A percentile compares a stretch with the other conserved stretches of the same genome.
Evolutionary conservation across 2,329 filamentous ascomycete genomes (phyloP).

Genomic region (Pseudocercospora vitis): DNA sequence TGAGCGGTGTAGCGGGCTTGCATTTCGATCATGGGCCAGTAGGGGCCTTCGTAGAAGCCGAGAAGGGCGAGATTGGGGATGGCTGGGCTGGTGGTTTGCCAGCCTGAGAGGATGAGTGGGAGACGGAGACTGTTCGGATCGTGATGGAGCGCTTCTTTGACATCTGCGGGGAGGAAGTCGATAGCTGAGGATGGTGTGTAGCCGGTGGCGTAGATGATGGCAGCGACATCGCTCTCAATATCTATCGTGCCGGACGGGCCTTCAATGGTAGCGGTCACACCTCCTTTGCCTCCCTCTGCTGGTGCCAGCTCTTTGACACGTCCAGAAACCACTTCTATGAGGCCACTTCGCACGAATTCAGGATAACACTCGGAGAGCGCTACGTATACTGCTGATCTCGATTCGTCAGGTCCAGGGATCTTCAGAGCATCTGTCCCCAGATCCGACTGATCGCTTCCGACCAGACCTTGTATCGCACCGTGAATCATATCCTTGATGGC

Average conservation of each 20-base stretch:
- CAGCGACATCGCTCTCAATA: constrained; percentile 58
- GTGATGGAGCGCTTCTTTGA: constrained; percentile 60
- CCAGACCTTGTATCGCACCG: constrained; percentile 33
- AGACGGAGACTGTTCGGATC: constrained; percentile 56
- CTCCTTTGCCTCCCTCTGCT: neutral
- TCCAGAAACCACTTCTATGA: constrained; percentile 44
- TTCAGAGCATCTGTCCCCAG: constrained; percentile 30
- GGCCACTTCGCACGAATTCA: constrained; percentile 68
- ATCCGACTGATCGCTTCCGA: constrained; percentile 50
- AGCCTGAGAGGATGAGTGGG: constrained; percentile 65
- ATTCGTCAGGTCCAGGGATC: constrained; percentile 21
- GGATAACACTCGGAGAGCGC: constrained; percentile 70
- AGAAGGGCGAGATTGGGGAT: constrained; percentile 72
- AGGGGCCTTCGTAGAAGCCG: constrained; percentile 79
- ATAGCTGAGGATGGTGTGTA: constrained; percentile 67
- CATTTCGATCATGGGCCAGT: constrained; percentile 87
- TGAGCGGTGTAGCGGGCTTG: constrained; percentile 69
- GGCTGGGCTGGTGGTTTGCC: constrained; percentile 45
- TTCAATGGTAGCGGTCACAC: constrained; percentile 14
- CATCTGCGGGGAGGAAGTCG: constrained; percentile 60
- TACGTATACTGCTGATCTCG: constrained; percentile 44
- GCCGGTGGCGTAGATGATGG: constrained; percentile 73
- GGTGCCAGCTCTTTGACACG: constrained; percentile 31
- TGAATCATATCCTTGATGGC: constrained; percentile 45
- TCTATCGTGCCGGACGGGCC: constrained; percentile 1